Conservation (phyloP, 441 rosid species). For the Adansonia rubrostipa region DNA sequence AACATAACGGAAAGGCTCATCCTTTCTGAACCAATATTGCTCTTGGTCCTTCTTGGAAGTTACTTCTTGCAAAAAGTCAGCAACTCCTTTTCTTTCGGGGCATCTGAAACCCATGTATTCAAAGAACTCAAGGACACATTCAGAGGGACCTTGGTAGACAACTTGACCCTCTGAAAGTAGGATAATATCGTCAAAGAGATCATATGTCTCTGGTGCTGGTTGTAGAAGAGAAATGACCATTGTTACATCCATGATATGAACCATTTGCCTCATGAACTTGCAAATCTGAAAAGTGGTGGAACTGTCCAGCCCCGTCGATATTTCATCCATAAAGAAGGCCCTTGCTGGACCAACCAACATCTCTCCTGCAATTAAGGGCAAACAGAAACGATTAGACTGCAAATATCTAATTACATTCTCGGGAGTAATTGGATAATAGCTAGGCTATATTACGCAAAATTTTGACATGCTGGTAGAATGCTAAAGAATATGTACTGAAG, state of each 20-base stretch:
- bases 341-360: conserved; percentile 93
- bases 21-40: conserved; percentile 63
- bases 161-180: conserved; percentile 59
- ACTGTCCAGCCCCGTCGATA: conserved; percentile 89
- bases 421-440: not conserved
- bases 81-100: conserved; percentile 74
- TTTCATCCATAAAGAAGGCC: conserved; percentile 89
- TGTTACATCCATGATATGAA: conserved; percentile 79
- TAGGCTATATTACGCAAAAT: not conserved
- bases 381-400: conserved; percentile 27
- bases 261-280: conserved; percentile 85
- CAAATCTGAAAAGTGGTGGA: conserved; percentile 86
- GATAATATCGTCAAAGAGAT: conserved; percentile 64
- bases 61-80: conserved; percentile 76
- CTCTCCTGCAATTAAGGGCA: conserved; percentile 60
- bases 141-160: conserved; percentile 66
- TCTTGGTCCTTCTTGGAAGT: conserved; percentile 74
- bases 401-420: not conserved
- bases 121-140: conserved; percentile 58
- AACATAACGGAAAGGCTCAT: conserved; percentile 49
- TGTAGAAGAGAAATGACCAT: conserved; percentile 82
- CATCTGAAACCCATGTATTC: conserved; percentile 64
- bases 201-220: conserved; percentile 75
- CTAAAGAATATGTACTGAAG: not conserved
- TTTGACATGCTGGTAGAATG: conserved; percentile 6